Percentiles rank a stretch among this genome's conserved stretches.
Evolutionary conservation across 371 early-diverging fungal species (phyloP).

Genomic region (Mucor saturninus): DNA sequence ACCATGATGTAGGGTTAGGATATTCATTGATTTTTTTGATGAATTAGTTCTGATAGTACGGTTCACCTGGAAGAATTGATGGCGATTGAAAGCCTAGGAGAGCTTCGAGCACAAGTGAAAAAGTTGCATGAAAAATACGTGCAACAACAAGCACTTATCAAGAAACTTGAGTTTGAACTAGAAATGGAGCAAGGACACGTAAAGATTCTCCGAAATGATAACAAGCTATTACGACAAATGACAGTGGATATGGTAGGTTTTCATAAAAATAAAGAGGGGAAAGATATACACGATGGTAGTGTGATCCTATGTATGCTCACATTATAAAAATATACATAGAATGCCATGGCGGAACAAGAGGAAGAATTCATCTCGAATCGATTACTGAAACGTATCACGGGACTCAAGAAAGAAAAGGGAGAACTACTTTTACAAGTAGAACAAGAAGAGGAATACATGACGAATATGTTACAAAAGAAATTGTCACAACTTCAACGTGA

Average conservation of each 20-base stretch:
- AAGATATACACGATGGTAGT: too few relatives aligned
- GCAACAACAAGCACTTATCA: constrained; percentile 53
- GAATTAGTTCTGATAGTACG: constrained; percentile 10
- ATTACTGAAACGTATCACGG: constrained; percentile 67
- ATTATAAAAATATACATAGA: constrained; percentile 32
- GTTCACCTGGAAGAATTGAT: constrained; percentile 33
- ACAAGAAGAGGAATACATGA: constrained; percentile 77
- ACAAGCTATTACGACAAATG: constrained; percentile 62
- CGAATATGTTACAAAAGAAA: constrained; percentile 77
- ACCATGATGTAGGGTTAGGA: too few relatives aligned
- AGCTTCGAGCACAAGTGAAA: constrained; percentile 41
- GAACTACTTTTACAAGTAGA: constrained; percentile 71
- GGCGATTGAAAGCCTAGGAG: constrained; percentile 37
- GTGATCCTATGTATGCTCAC: too few relatives aligned
- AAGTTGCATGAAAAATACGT: constrained; percentile 47
- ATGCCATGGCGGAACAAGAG: constrained; percentile 69
- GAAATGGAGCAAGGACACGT: constrained; percentile 75
- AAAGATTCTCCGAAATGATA: constrained; percentile 71
- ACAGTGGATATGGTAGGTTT: constrained; percentile 65
- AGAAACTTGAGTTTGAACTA: constrained; percentile 67
- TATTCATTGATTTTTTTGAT: not conserved
- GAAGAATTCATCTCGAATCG: constrained; percentile 75
- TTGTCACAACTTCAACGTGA: constrained; percentile 77
- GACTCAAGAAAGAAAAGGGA: constrained; percentile 74
- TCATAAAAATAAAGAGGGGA: too few relatives aligned